Conservation (phyloP, 805 yeast species). For the Hanseniaspora jakobsenii region DNA sequence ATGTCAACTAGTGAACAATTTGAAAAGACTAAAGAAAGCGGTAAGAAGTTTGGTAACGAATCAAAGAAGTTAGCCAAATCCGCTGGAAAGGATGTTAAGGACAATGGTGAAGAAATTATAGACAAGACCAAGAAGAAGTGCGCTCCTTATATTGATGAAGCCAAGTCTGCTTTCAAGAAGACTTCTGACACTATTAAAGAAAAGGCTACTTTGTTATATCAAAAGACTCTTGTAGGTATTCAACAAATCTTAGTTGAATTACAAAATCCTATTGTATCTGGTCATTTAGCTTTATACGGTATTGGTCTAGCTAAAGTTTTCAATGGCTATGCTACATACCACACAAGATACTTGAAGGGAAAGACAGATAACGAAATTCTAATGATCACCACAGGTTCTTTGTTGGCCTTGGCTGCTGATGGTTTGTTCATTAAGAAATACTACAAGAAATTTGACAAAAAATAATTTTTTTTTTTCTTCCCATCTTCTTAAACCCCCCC, state of each 20-base stretch:
- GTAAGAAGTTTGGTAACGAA: conserved; percentile 10
- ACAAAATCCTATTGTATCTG: conserved; percentile 50
- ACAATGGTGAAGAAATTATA: conserved; percentile 21
- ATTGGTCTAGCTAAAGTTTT: conserved; percentile 40
- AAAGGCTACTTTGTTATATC: conserved; percentile 4
- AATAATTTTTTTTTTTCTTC: conserved; percentile 16
- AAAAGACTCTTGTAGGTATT: conserved; percentile 11
- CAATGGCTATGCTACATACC: conserved; percentile 39
- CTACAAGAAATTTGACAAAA: conserved; percentile 44
- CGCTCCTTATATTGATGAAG: conserved; percentile 21
- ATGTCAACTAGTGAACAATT: conserved; percentile 12
- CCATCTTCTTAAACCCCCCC: no score
- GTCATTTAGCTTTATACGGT: conserved; percentile 40
- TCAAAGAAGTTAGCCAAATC: conserved; percentile 12
- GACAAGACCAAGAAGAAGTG: conserved; percentile 26
- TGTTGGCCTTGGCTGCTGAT: conserved; percentile 45
- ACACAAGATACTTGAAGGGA: conserved; percentile 34
- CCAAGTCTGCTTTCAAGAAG: conserved; percentile 16
- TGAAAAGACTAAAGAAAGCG: conserved; percentile 13
- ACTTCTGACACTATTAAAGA: not conserved
- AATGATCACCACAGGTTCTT: conserved; percentile 39
- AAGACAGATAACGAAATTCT: conserved; percentile 38
- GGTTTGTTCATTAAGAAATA: conserved; percentile 41
- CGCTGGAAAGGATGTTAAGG: conserved; percentile 15
- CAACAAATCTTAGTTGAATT: conserved; percentile 31